phyloP scores from a whole-genome alignment of 1,139 yeast species.

The Sugiyamaella neomexicana region DNA sequence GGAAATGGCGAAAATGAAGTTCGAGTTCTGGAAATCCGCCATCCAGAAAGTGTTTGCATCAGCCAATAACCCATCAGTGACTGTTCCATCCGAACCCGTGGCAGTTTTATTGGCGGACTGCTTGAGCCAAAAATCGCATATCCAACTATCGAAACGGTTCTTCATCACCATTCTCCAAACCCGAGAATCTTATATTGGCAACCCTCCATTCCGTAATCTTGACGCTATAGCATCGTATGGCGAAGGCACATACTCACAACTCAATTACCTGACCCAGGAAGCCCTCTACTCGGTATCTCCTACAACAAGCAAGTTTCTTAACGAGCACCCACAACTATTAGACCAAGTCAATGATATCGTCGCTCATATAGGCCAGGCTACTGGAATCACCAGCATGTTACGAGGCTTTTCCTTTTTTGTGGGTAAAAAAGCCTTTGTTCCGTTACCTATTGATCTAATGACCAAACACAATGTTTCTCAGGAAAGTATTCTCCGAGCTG shows the following conservation, averaged over 20 bases:
- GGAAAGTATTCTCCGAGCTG: conserved; percentile 48
- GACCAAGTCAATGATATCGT: conserved; percentile 54
- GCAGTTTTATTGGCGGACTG: conserved; percentile 48
- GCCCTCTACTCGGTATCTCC: conserved; percentile 63
- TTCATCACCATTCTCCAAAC: conserved; percentile 65
- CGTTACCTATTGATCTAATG: conserved; percentile 64
- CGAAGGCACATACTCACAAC: conserved; percentile 76
- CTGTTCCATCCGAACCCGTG: conserved; percentile 57
- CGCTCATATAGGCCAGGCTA: conserved; percentile 84
- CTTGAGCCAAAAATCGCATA: conserved; percentile 33
- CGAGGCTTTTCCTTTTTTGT: conserved; percentile 65
- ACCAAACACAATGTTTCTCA: conserved; percentile 58
- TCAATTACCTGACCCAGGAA: conserved; percentile 67
- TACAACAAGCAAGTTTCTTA: conserved; percentile 53
- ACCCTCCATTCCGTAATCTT: conserved; percentile 50
- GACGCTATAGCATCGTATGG: conserved; percentile 74
- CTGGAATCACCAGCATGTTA: conserved; percentile 66
- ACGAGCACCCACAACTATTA: conserved; percentile 47
- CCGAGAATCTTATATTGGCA: conserved; percentile 50
- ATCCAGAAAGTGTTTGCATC: conserved; percentile 37
- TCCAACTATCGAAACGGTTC: conserved; percentile 53
- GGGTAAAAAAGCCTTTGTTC: conserved; percentile 47
- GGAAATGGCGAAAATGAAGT: conserved; percentile 41
- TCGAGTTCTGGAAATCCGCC: conserved; percentile 44
- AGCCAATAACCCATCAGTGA: conserved; percentile 4